Evolutionary conservation across 176 grass and related monocot genomes (phyloP).

Genomic region (Oryza meridionalis): DNA sequence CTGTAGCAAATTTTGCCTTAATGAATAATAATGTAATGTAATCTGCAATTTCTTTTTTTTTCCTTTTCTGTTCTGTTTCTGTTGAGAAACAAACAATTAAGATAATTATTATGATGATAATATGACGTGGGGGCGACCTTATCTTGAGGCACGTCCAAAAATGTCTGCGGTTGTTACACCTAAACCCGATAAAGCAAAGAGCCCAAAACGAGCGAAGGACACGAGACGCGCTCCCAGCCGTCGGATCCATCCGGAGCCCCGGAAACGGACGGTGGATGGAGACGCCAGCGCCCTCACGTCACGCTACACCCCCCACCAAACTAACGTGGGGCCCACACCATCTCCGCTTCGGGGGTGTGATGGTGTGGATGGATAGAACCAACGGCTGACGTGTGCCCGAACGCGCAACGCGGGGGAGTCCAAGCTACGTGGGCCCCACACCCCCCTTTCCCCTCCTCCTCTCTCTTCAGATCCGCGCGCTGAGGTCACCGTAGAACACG

Average conservation of each 20-base stretch:
- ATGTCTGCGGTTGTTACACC: slow-evolving; percentile 18
- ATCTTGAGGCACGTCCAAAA: not conserved
- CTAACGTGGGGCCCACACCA: slow-evolving; percentile 6
- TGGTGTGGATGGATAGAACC: not conserved
- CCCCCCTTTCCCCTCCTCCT: not conserved
- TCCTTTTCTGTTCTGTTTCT: too few species aligned
- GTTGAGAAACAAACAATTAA: not conserved
- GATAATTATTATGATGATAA: not conserved
- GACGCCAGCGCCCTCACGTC: not conserved
- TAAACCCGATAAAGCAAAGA: not conserved
- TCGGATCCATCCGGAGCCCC: not conserved
- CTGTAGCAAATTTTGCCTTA: too few species aligned
- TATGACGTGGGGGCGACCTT: slow-evolving; percentile 6
- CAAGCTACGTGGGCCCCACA: slow-evolving; percentile 23
- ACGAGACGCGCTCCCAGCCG: not conserved
- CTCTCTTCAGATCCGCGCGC: slow-evolving; percentile 1
- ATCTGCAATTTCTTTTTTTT: not conserved
- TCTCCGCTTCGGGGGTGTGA: not conserved
- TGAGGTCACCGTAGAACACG: not conserved
- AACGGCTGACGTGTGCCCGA: slow-evolving; percentile 18
- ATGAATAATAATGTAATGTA: too few species aligned
- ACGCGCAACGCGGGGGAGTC: not conserved
- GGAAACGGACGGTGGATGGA: not conserved
- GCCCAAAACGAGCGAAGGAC: not conserved
- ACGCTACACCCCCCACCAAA: not conserved